Base-by-base conservation (phyloP, 108 stramenopile species). In the Fistulifera pelliculosa region DNA sequence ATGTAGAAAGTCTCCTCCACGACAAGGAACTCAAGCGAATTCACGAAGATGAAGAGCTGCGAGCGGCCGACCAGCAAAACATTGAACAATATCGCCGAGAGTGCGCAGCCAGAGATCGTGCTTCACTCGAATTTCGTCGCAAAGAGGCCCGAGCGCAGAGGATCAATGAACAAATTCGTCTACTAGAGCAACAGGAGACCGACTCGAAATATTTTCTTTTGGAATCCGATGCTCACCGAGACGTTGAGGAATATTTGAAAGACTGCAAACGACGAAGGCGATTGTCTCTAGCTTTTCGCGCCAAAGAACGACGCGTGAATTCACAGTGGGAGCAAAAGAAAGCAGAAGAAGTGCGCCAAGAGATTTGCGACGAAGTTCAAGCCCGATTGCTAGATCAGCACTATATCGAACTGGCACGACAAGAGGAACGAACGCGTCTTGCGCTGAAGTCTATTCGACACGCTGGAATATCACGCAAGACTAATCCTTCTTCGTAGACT, bases 171-270 rank as follows among this genome's bases (percentile, higher is more conserved):
- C 75, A 83, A 44, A 62, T 79, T 38, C 65, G 56, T 22, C 56
- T 53, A 16, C 66, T 66, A 49, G 22, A 63, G 22, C 44, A 78
- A 61, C 55, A 66, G 48, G 43, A 74, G 15, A 53, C 59, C 25
- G 76, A 82, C 14, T 66, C 80, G 16, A 49, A 69, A 51, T 79
- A 60, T 42, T 66, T 66, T 52, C 69, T 74, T 35, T 66, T 91
- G 19, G 83, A 87, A 31, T 59, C 72, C 38, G 58, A 55, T 18
- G 85, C 90, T 2, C 76, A 79, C 45, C 45, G 56, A 38, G 90
- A 91, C 60, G 90, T 91, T 5, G 74, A 87, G 48, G 74, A 71
- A 5, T 91, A 91, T 64, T 51, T 84, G 0, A 60, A 76, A 45
- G 76, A 81, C 41, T 92, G 85, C 66, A 82, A 83, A 54, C 56